These are phyloP conservation scores for Leptosphaerulina australis DNA, from an alignment of 2,329 filamentous ascomycete genomes.

Conservation along the genomic window DNA sequence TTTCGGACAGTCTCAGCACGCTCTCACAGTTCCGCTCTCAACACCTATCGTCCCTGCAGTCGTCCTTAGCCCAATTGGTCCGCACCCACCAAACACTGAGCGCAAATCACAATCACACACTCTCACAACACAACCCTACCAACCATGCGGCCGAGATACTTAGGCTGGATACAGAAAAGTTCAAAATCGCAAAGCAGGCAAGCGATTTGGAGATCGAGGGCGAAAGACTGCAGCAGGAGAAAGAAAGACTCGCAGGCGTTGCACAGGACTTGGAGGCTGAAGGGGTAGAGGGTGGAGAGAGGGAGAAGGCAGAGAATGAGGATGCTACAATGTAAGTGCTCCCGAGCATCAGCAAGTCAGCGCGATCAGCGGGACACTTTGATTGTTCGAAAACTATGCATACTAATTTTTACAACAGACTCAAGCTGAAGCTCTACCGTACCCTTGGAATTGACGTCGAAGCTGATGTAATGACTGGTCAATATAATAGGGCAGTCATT, in stretches of 20 bases:
- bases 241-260: conserved; percentile 74
- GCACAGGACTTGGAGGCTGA: conserved; percentile 85
- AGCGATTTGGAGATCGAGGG: conserved; percentile 90
- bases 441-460: conserved; percentile 90
- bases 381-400: neutral
- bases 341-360: too few species aligned
- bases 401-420: conserved; percentile 45
- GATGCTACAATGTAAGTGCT: conserved; percentile 56
- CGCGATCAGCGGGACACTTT: too few species aligned
- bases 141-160: conserved; percentile 85
- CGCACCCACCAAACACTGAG: conserved; percentile 77
- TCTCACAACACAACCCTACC: conserved; percentile 74
- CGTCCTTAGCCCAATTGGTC: conserved; percentile 62
- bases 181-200: conserved; percentile 89
- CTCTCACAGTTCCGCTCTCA: conserved; percentile 84
- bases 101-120: conserved; percentile 77
- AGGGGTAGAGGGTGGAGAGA: conserved; percentile 75
- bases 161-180: conserved; percentile 89
- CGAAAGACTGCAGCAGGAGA: conserved; percentile 83
- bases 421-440: conserved; percentile 89
- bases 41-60: conserved; percentile 59
- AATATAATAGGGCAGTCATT: conserved; percentile 85
- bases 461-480: conserved; percentile 72
- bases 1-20: conserved; percentile 80
- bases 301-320: conserved; percentile 55